A percentile compares a stretch with the other conserved stretches of the same genome.
phyloP scores from a whole-genome alignment of 495 filamentous ascomycete species.

The Chaetomidium leptoderma region DNA sequence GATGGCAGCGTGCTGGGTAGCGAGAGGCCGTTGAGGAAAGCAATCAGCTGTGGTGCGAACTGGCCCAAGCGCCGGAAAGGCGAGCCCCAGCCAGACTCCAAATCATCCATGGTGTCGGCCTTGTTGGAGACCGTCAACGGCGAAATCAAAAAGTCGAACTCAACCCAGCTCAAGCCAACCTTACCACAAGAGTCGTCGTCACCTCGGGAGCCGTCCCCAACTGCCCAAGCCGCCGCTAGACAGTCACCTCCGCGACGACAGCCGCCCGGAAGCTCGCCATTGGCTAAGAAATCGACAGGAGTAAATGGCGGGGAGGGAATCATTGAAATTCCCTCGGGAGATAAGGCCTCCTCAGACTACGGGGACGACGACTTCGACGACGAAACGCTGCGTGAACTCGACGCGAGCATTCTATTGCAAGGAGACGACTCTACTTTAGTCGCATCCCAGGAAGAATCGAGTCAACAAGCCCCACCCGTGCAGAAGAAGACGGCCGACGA shows the following conservation, averaged over 20 bases:
- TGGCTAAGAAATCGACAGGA: slow-evolving; percentile 11
- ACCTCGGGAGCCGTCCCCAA: neutral
- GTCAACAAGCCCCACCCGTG: neutral
- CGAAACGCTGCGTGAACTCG: slow-evolving; percentile 49
- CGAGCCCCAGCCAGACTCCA: slow-evolving; percentile 39
- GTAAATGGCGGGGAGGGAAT: slow-evolving; percentile 8
- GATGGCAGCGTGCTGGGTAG: slow-evolving; percentile 42
- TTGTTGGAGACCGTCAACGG: slow-evolving; percentile 42
- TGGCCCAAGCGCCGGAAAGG: slow-evolving; percentile 59
- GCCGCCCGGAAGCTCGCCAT: slow-evolving; percentile 10
- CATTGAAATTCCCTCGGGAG: slow-evolving; percentile 2
- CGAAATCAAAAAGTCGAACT: slow-evolving; percentile 35
- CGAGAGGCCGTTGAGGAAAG: slow-evolving; percentile 56
- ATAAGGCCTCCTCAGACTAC: slow-evolving; percentile 43
- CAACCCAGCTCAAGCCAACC: slow-evolving; percentile 24
- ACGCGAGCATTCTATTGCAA: slow-evolving; percentile 42
- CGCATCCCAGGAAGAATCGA: slow-evolving; percentile 32
- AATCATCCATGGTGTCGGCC: slow-evolving; percentile 48
- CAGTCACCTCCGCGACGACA: neutral
- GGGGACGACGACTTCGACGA: slow-evolving; percentile 50
- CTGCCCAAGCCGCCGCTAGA: neutral
- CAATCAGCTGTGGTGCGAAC: slow-evolving; percentile 68
- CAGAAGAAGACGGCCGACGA: slow-evolving; percentile 12
- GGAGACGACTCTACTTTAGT: slow-evolving; percentile 49
- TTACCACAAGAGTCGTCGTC: slow-evolving; percentile 31